phyloP scores from a whole-genome alignment of 108 stramenopile genomes.

The Poteriospumella lacustris region DNA sequence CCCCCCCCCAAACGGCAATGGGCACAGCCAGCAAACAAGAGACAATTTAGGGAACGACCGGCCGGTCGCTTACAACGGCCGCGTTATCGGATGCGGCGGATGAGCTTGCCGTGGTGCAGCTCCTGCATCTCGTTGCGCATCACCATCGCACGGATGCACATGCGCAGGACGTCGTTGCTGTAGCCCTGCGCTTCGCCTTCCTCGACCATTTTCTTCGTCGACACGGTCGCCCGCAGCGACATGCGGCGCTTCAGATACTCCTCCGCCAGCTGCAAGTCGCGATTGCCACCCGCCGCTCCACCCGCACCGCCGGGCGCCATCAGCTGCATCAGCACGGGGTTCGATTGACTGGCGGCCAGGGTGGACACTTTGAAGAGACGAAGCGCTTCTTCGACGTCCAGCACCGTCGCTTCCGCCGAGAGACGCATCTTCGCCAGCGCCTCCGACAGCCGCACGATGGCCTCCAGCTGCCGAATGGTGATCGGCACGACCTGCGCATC shows the following conservation, averaged over 20 bases:
- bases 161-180: conserved; percentile 26
- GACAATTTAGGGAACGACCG: too few relatives aligned
- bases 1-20: too few relatives aligned
- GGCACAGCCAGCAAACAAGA: too few relatives aligned
- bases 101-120: conserved; percentile 25
- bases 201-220: conserved; percentile 22
- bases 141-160: conserved; percentile 30
- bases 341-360: conserved; percentile 79
- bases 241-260: conserved; percentile 30
- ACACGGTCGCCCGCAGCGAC: conserved; percentile 22
- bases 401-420: conserved; percentile 73
- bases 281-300: conserved; percentile 33
- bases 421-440: conserved; percentile 93
- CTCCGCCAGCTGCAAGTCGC: conserved; percentile 28
- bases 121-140: conserved; percentile 38
- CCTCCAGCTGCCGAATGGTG: conserved; percentile 98
- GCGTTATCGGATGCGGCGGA: conserved; percentile 27
- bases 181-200: conserved; percentile 30
- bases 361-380: conserved; percentile 95
- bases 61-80: too few relatives aligned
- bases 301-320: conserved; percentile 28
- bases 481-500: conserved; percentile 82
- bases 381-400: conserved; percentile 95
- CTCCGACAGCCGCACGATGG: conserved; percentile 90
- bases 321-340: conserved; percentile 50